phyloP scores from a whole-genome alignment of 768 basidiomycete species.

The Phlebiopsis flavidoalba region DNA sequence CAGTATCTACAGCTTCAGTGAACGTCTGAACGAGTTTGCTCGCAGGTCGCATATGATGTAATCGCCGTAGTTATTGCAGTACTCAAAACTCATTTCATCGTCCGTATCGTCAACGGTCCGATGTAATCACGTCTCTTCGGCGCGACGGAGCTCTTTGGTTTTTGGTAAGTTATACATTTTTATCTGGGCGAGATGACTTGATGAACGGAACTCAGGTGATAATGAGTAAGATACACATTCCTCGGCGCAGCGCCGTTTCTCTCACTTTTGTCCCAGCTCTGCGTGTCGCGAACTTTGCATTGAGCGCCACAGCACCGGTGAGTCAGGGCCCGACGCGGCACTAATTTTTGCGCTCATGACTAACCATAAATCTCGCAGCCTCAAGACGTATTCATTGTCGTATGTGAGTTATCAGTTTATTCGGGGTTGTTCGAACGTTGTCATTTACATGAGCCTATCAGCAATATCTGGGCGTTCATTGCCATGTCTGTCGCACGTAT shows the following conservation, averaged over 20 bases:
- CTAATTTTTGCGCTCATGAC: background rate
- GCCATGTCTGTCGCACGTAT: background rate
- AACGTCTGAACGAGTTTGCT: no score
- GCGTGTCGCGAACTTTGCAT: background rate
- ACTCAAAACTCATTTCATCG: background rate
- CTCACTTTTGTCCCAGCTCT: background rate
- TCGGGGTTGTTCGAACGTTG: background rate
- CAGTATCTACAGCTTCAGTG: no score
- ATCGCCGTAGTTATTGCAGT: background rate
- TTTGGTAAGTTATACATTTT: background rate
- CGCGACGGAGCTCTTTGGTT: conserved; percentile 3
- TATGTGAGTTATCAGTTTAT: background rate
- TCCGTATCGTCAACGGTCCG: background rate
- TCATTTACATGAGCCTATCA: background rate
- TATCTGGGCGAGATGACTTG: no score
- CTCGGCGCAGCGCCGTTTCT: no score
- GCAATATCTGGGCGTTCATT: background rate
- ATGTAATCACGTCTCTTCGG: background rate
- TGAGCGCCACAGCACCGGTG: background rate
- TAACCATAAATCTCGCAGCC: background rate
- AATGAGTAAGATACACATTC: background rate
- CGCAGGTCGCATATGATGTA: background rate
- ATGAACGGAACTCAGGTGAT: background rate
- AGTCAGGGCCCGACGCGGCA: background rate
- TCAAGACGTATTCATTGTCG: background rate